Base-by-base conservation (phyloP, 306 rosid species). In the Spatholobus suberectus region DNA sequence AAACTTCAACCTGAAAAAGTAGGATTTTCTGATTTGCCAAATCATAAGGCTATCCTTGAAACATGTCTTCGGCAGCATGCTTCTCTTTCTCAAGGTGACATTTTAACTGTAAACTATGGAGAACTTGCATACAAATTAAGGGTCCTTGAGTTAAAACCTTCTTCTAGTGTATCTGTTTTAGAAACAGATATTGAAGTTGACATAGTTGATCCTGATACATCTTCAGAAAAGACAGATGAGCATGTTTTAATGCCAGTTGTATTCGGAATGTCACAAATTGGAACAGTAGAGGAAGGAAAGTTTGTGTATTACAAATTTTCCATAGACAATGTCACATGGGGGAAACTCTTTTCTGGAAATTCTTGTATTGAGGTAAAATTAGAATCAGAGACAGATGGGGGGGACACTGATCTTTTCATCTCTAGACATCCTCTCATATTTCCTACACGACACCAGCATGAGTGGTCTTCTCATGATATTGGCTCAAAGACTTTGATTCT, bases 21-120 rank as follows among this genome's bases (percentile, higher is more conserved):
- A 35, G 98, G 98, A 26, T 94, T 96, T 86, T 92, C 94, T 11
- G 99, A 96, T 84, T 87, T 92, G 85, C 99, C 99, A 41, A 94
- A 96, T 71, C 98, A 92, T 87, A 96, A 96, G 84, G 99, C 99
- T 82, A 92, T 96, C 89, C 96, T 96, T 0, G 99, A 96, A 91
- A 96, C 99, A 20, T 90, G 94, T 87, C 99, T 96, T 88, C 92
- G 99, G 73, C 99, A 90, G 82, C 97, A 96, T 86, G 97, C 99
- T 27, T 91, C 98, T 63, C 99, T 96, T 85, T 96, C 99, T 66
- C 87, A 90, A 85, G 94, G 90, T 73, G 98, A 96, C 82, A 85
- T 90, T 70, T 85, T 96, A 44, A 88, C 87, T 1, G 99, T 96
- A 62, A 88, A 86, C 68, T 96, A 94, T 62, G 98, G 99, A 57